These are phyloP conservation scores for Yarrowia galli DNA, from an alignment of 1,139 yeast genomes.

Conservation along the genomic window DNA sequence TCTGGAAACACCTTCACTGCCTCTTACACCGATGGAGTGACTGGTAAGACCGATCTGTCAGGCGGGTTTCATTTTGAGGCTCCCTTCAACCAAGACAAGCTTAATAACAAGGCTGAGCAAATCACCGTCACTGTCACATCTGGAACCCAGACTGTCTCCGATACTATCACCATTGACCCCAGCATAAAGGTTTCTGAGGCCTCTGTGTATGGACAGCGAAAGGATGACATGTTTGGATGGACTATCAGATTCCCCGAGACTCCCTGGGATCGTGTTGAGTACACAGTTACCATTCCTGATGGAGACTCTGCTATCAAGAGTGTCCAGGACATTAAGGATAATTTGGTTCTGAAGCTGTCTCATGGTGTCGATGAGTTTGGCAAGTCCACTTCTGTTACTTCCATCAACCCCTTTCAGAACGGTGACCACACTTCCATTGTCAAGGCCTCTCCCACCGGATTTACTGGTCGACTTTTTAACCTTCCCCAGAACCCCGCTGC, in stretches of 20 bases:
- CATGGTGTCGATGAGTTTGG: slow-evolving; percentile 1
- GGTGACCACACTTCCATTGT: neutral
- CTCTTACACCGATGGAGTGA: slow-evolving; percentile 1
- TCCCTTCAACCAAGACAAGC: neutral
- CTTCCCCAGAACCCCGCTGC: neutral
- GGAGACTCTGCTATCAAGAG: neutral
- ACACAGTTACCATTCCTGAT: neutral
- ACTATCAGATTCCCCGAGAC: neutral
- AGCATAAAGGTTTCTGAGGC: neutral
- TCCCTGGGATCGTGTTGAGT: slow-evolving; percentile 12
- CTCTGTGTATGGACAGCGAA: neutral
- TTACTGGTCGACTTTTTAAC: slow-evolving; percentile 12
- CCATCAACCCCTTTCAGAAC: neutral
- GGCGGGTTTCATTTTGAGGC: slow-evolving; percentile 3
- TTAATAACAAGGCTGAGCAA: neutral
- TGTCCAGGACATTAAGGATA: neutral
- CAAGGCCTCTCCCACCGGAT: neutral
- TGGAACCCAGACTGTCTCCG: slow-evolving; percentile 2
- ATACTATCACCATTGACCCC: slow-evolving; percentile 4
- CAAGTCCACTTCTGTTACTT: neutral
- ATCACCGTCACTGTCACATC: slow-evolving; percentile 4
- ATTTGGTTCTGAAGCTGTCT: neutral
- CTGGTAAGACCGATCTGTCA: neutral
- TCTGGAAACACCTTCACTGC: slow-evolving; percentile 1
- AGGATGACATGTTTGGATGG: neutral